Evolutionary conservation across 2,329 filamentous ascomycete species (phyloP).

Genomic region (Sporothrix euskadiensis): DNA sequence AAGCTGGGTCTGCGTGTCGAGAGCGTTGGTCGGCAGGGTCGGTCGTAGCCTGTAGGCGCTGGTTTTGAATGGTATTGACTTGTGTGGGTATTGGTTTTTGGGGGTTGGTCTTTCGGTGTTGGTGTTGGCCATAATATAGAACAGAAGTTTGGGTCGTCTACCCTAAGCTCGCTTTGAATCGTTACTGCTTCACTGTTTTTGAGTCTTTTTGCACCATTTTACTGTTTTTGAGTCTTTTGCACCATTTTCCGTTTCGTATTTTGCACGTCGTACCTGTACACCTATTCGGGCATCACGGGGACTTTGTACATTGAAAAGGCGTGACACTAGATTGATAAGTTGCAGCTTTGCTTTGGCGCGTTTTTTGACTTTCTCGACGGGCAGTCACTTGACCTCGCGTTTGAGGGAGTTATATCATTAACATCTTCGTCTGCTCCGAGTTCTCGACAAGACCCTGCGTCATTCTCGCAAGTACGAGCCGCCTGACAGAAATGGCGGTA

Average conservation of each 20-base stretch:
- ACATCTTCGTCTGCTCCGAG: background rate
- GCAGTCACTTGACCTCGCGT: background rate
- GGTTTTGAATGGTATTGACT: background rate
- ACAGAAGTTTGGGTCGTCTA: background rate
- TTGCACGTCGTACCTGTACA: background rate
- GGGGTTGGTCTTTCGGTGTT: background rate
- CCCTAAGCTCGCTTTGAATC: background rate
- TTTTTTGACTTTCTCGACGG: background rate
- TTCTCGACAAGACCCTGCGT: background rate
- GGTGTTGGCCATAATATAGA: slow-evolving; percentile 1
- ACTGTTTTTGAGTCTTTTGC: background rate
- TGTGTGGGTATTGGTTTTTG: background rate
- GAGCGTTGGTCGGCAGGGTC: slow-evolving; percentile 51
- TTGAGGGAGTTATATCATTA: background rate
- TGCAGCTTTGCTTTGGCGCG: background rate
- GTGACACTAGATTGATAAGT: background rate
- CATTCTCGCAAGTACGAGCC: background rate
- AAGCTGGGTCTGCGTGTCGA: slow-evolving; percentile 55
- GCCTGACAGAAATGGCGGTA: background rate
- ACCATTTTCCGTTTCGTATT: background rate
- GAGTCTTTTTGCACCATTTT: too few species aligned
- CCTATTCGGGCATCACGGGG: background rate
- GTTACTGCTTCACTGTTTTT: background rate
- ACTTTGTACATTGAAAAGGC: background rate
- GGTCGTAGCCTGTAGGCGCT: slow-evolving; percentile 28